phyloP scores from a whole-genome alignment of 1,139 yeast genomes.

The Scheffersomyces lignicola region DNA sequence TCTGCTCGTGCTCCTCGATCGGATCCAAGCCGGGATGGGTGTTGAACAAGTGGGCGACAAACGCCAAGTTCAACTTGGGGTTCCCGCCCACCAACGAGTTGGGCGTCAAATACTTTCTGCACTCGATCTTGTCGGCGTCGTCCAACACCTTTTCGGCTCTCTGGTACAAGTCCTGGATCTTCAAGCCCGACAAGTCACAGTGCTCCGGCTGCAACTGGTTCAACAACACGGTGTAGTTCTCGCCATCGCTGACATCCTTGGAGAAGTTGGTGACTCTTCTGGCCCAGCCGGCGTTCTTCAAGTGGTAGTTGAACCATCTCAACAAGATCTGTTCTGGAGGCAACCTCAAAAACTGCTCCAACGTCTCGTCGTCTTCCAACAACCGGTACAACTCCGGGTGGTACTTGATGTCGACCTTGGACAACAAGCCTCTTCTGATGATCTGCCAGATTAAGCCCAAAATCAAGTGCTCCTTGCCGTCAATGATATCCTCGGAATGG shows the following conservation, averaged over 20 bases:
- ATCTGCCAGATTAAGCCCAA: constrained; percentile 98
- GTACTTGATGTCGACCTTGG: constrained; percentile 91
- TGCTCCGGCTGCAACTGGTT: constrained; percentile 83
- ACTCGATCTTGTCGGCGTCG: constrained; percentile 88
- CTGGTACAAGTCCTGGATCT: constrained; percentile 65
- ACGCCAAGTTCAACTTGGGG: constrained; percentile 93
- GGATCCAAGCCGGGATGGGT: constrained; percentile 97
- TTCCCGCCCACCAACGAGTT: constrained; percentile 92
- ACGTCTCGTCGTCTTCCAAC: constrained; percentile 93
- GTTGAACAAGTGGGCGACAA: constrained; percentile 94
- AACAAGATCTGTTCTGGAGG: constrained; percentile 97
- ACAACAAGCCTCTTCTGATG: constrained; percentile 89
- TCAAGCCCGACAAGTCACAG: constrained; percentile 81
- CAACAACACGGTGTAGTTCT: constrained; percentile 85
- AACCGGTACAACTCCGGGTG: constrained; percentile 97
- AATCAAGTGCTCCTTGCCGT: constrained; percentile 94
- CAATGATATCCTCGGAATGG: constrained; percentile 95
- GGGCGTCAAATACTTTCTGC: constrained; percentile 94
- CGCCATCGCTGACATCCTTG: constrained; percentile 90
- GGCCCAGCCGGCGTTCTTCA: constrained; percentile 89
- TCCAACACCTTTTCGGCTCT: constrained; percentile 86
- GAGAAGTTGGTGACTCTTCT: constrained; percentile 86
- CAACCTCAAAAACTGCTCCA: constrained; percentile 91
- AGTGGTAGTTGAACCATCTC: constrained; percentile 97
- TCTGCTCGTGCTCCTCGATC: constrained; percentile 85